Conservation (phyloP, 106 monocot genomes). For the Hemerocallis citrina region DNA sequence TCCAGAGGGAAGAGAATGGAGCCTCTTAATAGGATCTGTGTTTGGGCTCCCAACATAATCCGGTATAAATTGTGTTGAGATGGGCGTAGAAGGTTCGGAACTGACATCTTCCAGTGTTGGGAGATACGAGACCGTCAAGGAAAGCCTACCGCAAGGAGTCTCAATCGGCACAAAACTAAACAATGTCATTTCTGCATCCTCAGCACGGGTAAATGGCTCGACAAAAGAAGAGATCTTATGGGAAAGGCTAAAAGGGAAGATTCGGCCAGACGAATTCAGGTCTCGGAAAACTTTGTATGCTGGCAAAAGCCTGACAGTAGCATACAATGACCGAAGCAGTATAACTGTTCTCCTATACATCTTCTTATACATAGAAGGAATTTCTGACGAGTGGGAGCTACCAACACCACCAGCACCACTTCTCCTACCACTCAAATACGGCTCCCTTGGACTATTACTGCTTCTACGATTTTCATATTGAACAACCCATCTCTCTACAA, state of each 20-base stretch:
- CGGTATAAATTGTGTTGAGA: slow-evolving; percentile 48
- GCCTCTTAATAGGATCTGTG: slow-evolving; percentile 55
- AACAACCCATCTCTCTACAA: slow-evolving; percentile 52
- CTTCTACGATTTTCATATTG: slow-evolving; percentile 31
- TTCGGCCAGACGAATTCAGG: slow-evolving; percentile 40
- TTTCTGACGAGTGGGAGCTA: slow-evolving; percentile 28
- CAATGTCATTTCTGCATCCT: slow-evolving; percentile 56
- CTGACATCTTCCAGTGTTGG: slow-evolving; percentile 29
- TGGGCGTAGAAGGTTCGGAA: slow-evolving; percentile 31
- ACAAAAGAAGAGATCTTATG: slow-evolving; percentile 62
- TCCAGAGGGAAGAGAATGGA: slow-evolving; percentile 37
- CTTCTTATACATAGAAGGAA: slow-evolving; percentile 29
- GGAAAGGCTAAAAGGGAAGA: slow-evolving; percentile 43
- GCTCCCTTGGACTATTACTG: neutral
- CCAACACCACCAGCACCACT: slow-evolving; percentile 1
- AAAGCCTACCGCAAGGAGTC: slow-evolving; percentile 52
- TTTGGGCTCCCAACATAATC: slow-evolving; percentile 86
- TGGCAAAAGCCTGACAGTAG: slow-evolving; percentile 58
- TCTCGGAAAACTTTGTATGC: slow-evolving; percentile 63
- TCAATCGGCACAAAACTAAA: slow-evolving; percentile 62
- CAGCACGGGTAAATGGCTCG: slow-evolving; percentile 48
- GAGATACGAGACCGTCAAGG: slow-evolving; percentile 56
- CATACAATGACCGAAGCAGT: slow-evolving; percentile 62
- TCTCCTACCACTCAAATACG: slow-evolving; percentile 9
- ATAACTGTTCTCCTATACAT: slow-evolving; percentile 42